Percentiles rank a stretch among this genome's conserved stretches.
Conservation (phyloP, 2,329 filamentous ascomycete species). For the Hypoxylon sp. region DNA sequence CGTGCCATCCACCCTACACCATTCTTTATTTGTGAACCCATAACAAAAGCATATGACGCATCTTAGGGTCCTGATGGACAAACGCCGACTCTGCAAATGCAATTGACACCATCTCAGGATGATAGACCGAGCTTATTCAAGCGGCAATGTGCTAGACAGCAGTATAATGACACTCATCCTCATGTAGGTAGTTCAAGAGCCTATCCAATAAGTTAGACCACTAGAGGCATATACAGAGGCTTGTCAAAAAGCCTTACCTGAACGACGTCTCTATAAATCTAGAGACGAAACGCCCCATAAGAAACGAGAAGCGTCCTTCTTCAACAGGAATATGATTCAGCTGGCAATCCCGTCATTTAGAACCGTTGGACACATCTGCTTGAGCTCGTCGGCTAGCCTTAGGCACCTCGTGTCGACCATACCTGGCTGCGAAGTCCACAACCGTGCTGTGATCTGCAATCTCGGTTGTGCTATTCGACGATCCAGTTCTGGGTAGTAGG, state of each 20-base stretch:
- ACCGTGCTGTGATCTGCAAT: slow-evolving; percentile 76
- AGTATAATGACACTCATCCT: neutral
- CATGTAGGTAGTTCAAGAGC: neutral
- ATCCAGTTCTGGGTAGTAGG: slow-evolving; percentile 61
- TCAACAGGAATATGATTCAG: neutral
- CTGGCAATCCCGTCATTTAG: slow-evolving; percentile 3
- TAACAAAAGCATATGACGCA: neutral
- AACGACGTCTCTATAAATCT: neutral
- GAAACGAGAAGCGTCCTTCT: neutral
- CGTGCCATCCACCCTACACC: neutral
- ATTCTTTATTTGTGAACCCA: neutral
- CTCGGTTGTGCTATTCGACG: slow-evolving; percentile 60
- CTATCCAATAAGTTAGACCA: slow-evolving; percentile 3
- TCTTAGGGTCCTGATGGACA: neutral
- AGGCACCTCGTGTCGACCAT: slow-evolving; percentile 68
- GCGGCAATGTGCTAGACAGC: neutral
- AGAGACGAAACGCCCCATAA: neutral
- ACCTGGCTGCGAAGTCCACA: slow-evolving; percentile 70
- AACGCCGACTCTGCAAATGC: neutral
- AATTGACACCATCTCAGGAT: neutral
- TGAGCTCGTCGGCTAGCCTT: slow-evolving; percentile 61
- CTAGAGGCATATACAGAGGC: neutral
- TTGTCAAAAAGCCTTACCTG: neutral
- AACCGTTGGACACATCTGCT: slow-evolving; percentile 22
- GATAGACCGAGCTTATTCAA: neutral